A percentile compares a stretch with the other conserved stretches of the same genome.
phyloP scores from a whole-genome alignment of 1,284 basidiomycete species.

The Ceratorhiza oryzae-sativae region DNA sequence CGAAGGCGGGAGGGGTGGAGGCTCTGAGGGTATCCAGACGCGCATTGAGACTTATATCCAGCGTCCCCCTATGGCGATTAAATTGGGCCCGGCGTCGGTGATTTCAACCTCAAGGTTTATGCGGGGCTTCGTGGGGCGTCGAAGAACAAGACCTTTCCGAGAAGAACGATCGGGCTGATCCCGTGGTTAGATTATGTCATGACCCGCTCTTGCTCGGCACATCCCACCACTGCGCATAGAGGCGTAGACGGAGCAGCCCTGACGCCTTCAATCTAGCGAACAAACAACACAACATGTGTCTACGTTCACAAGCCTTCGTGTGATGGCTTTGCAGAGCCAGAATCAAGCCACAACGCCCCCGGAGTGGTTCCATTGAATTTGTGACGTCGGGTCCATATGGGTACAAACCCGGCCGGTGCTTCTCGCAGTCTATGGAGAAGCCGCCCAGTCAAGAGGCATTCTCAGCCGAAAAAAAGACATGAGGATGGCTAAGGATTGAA shows the following conservation, averaged over 20 bases:
- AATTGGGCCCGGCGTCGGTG: neutral
- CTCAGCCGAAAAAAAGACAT: constrained; percentile 10
- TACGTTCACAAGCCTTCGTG: too few relatives aligned
- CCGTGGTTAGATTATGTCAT: neutral
- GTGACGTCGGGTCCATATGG: constrained; percentile 8
- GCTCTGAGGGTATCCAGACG: neutral
- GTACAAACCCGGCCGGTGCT: neutral
- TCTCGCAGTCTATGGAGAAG: neutral
- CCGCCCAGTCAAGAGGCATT: neutral
- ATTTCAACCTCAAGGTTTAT: neutral
- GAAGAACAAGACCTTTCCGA: neutral
- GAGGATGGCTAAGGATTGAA: neutral
- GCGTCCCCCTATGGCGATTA: neutral
- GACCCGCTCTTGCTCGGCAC: too few relatives aligned
- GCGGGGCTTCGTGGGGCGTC: constrained; percentile 9
- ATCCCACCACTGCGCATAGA: too few relatives aligned
- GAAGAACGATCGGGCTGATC: neutral
- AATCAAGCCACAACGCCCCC: too few relatives aligned
- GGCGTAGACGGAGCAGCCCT: too few relatives aligned
- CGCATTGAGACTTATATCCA: neutral
- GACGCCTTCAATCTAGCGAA: too few relatives aligned
- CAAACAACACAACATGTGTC: too few relatives aligned
- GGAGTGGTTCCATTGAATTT: too few relatives aligned
- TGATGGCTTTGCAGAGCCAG: too few relatives aligned
- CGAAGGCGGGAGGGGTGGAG: neutral